phyloP scores from a whole-genome alignment of 2,329 filamentous ascomycete species.

The Aspergillus piperis region DNA sequence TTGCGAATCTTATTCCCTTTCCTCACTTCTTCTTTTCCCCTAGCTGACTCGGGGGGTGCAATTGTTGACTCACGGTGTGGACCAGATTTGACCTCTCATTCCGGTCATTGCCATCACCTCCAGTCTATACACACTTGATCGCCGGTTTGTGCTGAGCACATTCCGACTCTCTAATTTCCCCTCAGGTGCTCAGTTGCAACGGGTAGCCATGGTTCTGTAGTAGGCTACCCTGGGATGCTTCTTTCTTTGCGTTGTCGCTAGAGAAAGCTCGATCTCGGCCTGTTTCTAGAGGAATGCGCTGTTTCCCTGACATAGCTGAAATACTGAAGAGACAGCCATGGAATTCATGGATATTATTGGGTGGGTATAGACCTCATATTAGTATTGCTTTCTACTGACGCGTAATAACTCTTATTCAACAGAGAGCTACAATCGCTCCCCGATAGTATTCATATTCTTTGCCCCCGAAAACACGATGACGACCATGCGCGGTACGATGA shows the following conservation, averaged over 20 bases:
- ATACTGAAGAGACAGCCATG: conserved; percentile 26
- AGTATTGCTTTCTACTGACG: neutral
- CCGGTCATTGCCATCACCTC: too few species aligned
- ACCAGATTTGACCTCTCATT: neutral
- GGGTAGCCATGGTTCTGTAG: conserved; percentile 21
- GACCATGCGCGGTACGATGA: conserved; percentile 67
- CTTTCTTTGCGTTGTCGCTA: neutral
- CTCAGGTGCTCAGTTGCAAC: conserved; percentile 5
- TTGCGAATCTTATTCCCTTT: neutral
- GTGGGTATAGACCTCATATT: conserved; percentile 30
- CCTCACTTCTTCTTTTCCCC: neutral
- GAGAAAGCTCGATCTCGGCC: neutral
- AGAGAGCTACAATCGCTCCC: conserved; percentile 49
- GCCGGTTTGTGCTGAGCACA: neutral
- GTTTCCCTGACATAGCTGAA: neutral
- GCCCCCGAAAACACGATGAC: conserved; percentile 63
- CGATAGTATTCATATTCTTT: conserved; percentile 64
- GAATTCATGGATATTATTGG: conserved; percentile 47
- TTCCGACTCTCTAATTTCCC: neutral
- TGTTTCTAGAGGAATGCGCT: conserved; percentile 20
- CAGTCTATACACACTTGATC: neutral
- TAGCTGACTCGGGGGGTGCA: neutral
- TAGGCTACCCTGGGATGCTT: neutral
- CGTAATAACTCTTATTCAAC: conserved; percentile 12
- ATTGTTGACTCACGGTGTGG: neutral